Conservation (phyloP, 441 rosid species). For the Eutrema salsugineum region DNA sequence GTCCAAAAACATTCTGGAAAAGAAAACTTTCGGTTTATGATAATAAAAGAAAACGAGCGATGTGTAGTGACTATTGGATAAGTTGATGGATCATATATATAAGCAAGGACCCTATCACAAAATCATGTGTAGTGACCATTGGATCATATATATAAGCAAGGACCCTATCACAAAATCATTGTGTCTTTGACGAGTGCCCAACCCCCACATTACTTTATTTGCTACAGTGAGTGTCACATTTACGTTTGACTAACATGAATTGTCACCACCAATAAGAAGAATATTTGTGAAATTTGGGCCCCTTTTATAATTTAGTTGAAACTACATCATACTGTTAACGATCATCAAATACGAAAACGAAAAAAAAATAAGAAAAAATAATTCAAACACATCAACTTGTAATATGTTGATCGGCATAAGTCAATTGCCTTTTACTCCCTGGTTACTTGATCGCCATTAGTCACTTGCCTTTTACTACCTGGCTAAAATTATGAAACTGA, state of each 20-base stretch:
- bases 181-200: constrained; percentile 11
- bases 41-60: constrained; percentile 4
- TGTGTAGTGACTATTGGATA: constrained; percentile 1
- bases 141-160: not conserved
- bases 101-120: not conserved
- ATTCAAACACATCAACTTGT: not conserved
- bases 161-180: constrained; percentile 17
- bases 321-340: not conserved
- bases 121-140: constrained; percentile 4
- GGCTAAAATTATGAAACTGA: too few relatives aligned
- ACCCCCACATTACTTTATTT: constrained; percentile 8
- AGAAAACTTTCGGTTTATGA: not conserved
- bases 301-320: not conserved
- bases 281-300: not conserved
- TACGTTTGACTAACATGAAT: constrained; percentile 14
- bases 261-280: constrained; percentile 20
- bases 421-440: not conserved
- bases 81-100: not conserved
- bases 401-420: not conserved
- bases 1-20: not conserved
- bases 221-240: constrained; percentile 14
- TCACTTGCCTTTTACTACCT: not conserved
- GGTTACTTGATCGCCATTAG: not conserved
- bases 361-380: too few relatives aligned
- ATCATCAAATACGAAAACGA: not conserved